Base-by-base conservation (phyloP, 2,329 filamentous ascomycete species). In the Sporothrix pallida region DNA sequence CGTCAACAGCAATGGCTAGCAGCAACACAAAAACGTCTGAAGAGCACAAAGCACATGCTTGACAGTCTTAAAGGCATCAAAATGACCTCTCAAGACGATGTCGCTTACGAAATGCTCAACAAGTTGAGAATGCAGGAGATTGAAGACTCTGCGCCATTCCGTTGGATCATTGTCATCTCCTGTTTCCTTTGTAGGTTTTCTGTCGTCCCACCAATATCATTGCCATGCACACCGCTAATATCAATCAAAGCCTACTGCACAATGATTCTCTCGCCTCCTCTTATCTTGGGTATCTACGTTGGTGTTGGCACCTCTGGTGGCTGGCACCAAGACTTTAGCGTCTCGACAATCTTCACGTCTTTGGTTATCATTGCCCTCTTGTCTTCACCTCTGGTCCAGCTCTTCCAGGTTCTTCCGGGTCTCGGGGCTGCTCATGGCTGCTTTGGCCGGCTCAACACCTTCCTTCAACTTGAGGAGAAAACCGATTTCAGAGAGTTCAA, bases 281-380 rank as follows among this genome's bases (percentile, higher is more conserved):
- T 67, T 13, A n/a, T 67, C 23, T 10, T 67, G 23, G 63, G 63
- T 13, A 44, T 67, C 8, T 67, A 67, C 23, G 63, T 50, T 7
- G 63, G 63, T 17, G 20, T 67, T 67, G 63, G 44, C 7, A 44
- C 46, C 8, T 17, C 67, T 6, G 67, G 48, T 13, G 46, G 67
- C 26, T 13, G 26, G 2, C 17, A 37, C 26, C 31, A 70, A 20
- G 67, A 70, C 23, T 70, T 70, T 42, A 70, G 48, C 17, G 17
- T 70, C 20, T 70, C 67, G 23, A 70, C 46, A 26, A 70, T 70
- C 42, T 73, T 48, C 42, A 86, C 86, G 70, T 82, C 83, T 0
- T 80, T 80, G 0, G 74, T 85, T 0, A 74, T 84, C 9, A 79
- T 82, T 46, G 79, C 80, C 0, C 77, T 85, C 0, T 74, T 84